Evolutionary conservation across 1,284 basidiomycete species (phyloP).

Genomic region (Sanguinoderma infundibulare): DNA sequence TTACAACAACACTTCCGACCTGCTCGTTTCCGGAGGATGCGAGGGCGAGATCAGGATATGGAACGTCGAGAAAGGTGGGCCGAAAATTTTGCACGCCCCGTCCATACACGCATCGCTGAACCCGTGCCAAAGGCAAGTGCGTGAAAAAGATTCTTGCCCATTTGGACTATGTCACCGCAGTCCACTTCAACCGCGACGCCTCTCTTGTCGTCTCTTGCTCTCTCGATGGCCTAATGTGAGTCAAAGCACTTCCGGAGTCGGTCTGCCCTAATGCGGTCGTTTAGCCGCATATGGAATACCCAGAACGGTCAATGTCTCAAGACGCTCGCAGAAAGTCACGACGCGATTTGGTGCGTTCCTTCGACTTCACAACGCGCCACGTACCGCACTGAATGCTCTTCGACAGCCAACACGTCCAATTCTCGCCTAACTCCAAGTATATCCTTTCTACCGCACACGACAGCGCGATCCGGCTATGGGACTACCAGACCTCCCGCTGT

Average conservation of each 20-base stretch:
- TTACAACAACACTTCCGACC: constrained; percentile 86
- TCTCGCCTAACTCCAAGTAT: constrained; percentile 94
- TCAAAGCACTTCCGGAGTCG: constrained; percentile 7
- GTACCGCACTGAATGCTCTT: background rate
- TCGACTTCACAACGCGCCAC: background rate
- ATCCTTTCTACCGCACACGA: constrained; percentile 93
- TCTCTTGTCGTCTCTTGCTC: constrained; percentile 90
- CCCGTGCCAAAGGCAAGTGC: constrained; percentile 63
- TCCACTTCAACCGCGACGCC: constrained; percentile 93
- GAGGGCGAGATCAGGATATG: constrained; percentile 94
- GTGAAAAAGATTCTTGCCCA: constrained; percentile 90
- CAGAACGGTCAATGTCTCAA: constrained; percentile 94
- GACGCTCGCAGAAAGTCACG: constrained; percentile 90
- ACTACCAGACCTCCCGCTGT: constrained; percentile 90
- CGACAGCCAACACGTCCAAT: constrained; percentile 81
- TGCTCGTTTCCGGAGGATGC: constrained; percentile 90
- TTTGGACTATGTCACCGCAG: constrained; percentile 92
- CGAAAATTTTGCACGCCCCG: background rate
- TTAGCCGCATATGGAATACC: constrained; percentile 94
- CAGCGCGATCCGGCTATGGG: constrained; percentile 91
- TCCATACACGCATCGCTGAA: background rate
- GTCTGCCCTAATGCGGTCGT: background rate
- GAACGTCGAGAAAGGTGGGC: constrained; percentile 80
- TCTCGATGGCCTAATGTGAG: constrained; percentile 93
- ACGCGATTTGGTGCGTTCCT: constrained; percentile 76